Evolutionary conservation across 2,329 filamentous ascomycete genomes (phyloP), one percentile per base, ranked within the genome.

Genomic region (Bretziella fagacearum): DNA sequence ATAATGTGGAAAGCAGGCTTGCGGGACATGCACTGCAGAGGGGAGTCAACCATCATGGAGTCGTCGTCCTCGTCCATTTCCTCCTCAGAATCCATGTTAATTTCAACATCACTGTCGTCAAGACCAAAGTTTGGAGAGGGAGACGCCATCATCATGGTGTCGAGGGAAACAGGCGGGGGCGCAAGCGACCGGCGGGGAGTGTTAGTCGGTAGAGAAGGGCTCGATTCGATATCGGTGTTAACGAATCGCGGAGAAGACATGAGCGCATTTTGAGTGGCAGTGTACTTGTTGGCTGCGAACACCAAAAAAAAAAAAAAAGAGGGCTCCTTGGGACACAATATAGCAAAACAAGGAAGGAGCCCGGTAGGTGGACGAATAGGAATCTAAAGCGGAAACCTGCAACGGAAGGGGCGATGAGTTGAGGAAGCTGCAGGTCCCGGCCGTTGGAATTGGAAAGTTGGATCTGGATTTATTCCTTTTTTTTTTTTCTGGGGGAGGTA

Each of bases 181-280:
- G 48, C 26, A 15, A 42, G 13, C 3, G 48, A 43, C 20, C 44
- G 44, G 44, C 32, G 33, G 18, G 48, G 48, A 6, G 48, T 50
- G 29, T 50, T 50, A 13, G 48, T 43, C 1, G 46, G 60, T 47
- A 47, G 36, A 60, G 54, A 81, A 54, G 17, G 61, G 76, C 53
- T 79, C 71, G 59, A 93, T 77, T 39, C 91, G 63, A 13, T 81
- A 82, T 53, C 85, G 71, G 15, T 58, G 6, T 59, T 25, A 58
- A 60, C 47, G 55, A 58, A 46, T 53, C 53, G 41, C 55, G 56
- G 52, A 46, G 55, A 47, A 55, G 54, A 44, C 51, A 53, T 46
- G 56, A 56, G 35, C 58, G 60, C 25, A 20, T 8, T n/a, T 17
- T 50, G 43, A 23, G 13, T 42, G 15, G 27, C 43, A 11, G 44